A percentile compares a stretch with the other conserved stretches of the same genome.
These are phyloP conservation scores for Colletotrichum phormii DNA, from an alignment of 2,329 filamentous ascomycete species.

Conservation along the genomic window DNA sequence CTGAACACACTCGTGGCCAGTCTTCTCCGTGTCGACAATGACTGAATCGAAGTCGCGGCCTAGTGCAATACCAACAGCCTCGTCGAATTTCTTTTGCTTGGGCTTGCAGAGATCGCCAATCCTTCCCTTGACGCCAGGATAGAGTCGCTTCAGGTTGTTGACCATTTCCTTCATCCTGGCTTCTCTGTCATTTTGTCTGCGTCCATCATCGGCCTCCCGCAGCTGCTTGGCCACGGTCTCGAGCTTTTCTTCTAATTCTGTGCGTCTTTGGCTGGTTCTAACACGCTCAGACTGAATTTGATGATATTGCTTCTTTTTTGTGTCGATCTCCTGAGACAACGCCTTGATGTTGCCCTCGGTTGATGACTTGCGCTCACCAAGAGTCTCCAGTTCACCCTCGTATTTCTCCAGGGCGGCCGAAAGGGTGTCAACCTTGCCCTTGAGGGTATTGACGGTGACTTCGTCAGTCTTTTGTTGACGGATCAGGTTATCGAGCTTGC, in stretches of 20 bases:
- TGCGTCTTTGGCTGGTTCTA: slow-evolving; percentile 82
- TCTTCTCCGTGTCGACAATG: slow-evolving; percentile 95
- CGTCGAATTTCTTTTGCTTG: slow-evolving; percentile 96
- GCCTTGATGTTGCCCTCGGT: slow-evolving; percentile 74
- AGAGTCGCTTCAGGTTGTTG: slow-evolving; percentile 87
- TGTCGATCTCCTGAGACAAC: slow-evolving; percentile 80
- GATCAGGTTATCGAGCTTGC: slow-evolving; percentile 85
- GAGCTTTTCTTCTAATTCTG: slow-evolving; percentile 92
- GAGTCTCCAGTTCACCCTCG: slow-evolving; percentile 75
- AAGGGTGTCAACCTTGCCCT: slow-evolving; percentile 85
- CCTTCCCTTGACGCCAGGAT: slow-evolving; percentile 89
- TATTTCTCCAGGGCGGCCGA: slow-evolving; percentile 80
- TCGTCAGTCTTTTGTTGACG: slow-evolving; percentile 93
- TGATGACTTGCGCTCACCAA: slow-evolving; percentile 75
- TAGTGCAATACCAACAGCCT: slow-evolving; percentile 91
- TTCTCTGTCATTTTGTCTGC: slow-evolving; percentile 87
- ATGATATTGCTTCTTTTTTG: slow-evolving; percentile 92
- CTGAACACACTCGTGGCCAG: slow-evolving; percentile 91
- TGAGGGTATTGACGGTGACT: slow-evolving; percentile 89
- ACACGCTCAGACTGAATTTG: slow-evolving; percentile 85
- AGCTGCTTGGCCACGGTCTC: slow-evolving; percentile 84
- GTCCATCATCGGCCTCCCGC: slow-evolving; percentile 86
- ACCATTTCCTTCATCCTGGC: slow-evolving; percentile 84
- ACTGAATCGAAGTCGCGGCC: slow-evolving; percentile 95
- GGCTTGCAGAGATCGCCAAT: slow-evolving; percentile 93